Conservation (phyloP, 2,329 filamentous ascomycete genomes). For the Ceratocystiopsis minuta region DNA sequence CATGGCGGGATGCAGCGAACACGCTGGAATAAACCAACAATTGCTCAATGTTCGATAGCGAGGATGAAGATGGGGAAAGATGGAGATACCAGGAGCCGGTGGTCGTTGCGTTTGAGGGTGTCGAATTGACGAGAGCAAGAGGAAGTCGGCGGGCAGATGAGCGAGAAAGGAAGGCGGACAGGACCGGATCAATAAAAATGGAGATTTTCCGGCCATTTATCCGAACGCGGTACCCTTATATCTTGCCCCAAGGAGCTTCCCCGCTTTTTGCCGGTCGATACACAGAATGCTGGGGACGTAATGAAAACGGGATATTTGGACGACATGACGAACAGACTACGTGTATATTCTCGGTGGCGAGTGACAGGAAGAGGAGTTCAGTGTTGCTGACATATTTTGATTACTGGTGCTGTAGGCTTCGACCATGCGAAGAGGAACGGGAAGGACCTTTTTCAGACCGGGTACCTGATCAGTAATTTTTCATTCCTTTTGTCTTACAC, state of each 20-base stretch:
- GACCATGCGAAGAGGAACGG: no score
- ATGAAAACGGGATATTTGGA: background rate
- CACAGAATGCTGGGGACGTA: constrained; percentile 8
- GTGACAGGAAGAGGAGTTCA: no score
- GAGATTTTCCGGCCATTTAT: constrained; percentile 10
- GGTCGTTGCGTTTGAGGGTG: background rate
- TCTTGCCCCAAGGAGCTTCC: constrained; percentile 12
- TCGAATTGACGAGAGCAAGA: constrained; percentile 1
- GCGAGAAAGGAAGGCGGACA: constrained; percentile 4
- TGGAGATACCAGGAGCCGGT: background rate
- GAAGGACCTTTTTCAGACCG: no score
- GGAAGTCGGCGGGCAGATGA: background rate
- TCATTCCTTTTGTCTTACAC: no score
- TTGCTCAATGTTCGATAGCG: no score
- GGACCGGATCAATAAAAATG: constrained; percentile 9
- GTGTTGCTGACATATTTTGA: no score
- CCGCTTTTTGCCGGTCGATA: constrained; percentile 10
- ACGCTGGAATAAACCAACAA: no score
- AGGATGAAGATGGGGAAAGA: background rate
- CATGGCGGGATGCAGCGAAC: no score
- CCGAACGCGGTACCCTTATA: constrained; percentile 14
- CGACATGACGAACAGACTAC: background rate
- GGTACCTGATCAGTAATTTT: no score
- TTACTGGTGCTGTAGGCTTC: no score
- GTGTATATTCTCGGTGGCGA: no score